Conservation (phyloP, 2,329 filamentous ascomycete species). For the Penicillium sp. region DNA sequence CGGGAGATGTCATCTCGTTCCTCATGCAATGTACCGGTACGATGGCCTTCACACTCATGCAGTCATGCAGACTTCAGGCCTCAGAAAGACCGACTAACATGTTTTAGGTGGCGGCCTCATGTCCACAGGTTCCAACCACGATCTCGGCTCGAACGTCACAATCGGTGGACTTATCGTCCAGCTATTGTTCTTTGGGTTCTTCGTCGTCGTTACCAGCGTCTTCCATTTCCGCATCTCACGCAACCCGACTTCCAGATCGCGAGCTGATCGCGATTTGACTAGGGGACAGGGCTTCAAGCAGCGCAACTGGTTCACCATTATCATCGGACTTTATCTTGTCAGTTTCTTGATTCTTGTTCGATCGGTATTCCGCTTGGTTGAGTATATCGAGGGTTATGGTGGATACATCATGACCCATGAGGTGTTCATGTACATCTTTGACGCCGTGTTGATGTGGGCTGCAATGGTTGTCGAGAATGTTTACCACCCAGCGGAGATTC, state of each 20-base stretch:
- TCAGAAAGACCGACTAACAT: background rate
- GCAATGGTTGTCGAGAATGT: slow-evolving; percentile 27
- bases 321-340: slow-evolving; percentile 20
- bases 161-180: slow-evolving; percentile 61
- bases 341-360: slow-evolving; percentile 29
- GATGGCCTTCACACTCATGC: background rate
- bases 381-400: slow-evolving; percentile 28
- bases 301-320: slow-evolving; percentile 21
- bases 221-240: slow-evolving; percentile 53
- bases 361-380: slow-evolving; percentile 32
- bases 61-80: background rate
- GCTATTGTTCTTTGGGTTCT: slow-evolving; percentile 60
- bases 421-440: slow-evolving; percentile 31
- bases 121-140: slow-evolving; percentile 19
- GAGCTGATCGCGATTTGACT: slow-evolving; percentile 10
- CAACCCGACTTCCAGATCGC: slow-evolving; percentile 13
- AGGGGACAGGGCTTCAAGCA: slow-evolving; percentile 15
- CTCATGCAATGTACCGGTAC: slow-evolving; percentile 32
- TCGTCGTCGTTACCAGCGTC: slow-evolving; percentile 52
- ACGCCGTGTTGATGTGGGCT: slow-evolving; percentile 29
- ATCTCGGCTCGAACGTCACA: slow-evolving; percentile 46
- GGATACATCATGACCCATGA: slow-evolving; percentile 33
- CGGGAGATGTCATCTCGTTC: slow-evolving; percentile 37
- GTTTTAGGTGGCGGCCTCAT: slow-evolving; percentile 33
- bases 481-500: slow-evolving; percentile 22